phyloP scores from a whole-genome alignment of 345 rosid genomes.

The Eucalyptus grandis region DNA sequence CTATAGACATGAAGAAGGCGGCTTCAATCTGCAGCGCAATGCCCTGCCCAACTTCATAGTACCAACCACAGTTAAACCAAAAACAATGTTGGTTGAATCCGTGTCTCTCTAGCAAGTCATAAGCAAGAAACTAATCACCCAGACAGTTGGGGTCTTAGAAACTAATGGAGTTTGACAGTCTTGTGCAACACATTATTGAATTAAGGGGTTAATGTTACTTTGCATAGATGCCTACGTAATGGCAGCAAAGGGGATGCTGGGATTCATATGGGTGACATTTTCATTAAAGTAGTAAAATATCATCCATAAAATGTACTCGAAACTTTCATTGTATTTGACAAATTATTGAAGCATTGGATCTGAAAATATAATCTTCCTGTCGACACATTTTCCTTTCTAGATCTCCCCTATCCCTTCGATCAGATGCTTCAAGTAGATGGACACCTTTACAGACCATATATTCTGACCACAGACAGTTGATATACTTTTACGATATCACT shows the following conservation, averaged over 20 bases:
- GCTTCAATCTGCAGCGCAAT: background rate
- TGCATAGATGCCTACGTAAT: background rate
- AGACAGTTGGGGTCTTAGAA: background rate
- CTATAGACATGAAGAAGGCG: background rate
- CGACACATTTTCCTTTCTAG: background rate
- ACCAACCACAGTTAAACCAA: background rate
- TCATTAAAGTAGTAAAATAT: background rate
- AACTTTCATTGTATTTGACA: background rate
- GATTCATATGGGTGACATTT: background rate
- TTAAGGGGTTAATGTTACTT: background rate
- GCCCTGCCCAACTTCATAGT: background rate
- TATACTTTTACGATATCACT: background rate
- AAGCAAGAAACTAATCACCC: background rate
- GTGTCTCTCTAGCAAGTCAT: background rate
- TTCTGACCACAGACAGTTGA: background rate
- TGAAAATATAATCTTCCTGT: background rate
- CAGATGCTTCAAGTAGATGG: background rate
- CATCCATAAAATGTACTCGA: background rate
- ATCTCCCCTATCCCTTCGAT: background rate
- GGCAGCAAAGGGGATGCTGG: background rate
- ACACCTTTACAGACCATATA: background rate
- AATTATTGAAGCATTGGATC: background rate
- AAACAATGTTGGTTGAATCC: background rate
- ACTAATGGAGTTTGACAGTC: background rate
- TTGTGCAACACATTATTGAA: background rate